These are phyloP conservation scores for Centella asiatica DNA, from an alignment of 129 eudicot genomes.

Conservation along the genomic window DNA sequence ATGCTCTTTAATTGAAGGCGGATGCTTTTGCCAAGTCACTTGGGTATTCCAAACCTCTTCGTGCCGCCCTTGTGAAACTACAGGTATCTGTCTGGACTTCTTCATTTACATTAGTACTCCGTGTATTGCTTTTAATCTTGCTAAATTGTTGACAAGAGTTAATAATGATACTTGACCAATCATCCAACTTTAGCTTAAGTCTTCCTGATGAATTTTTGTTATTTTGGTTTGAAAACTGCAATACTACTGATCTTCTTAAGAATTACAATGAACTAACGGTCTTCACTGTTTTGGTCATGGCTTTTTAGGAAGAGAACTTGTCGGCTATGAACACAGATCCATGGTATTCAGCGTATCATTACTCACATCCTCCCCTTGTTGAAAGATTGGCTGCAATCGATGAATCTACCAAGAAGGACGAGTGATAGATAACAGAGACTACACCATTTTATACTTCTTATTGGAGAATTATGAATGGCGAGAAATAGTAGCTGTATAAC, in stretches of 20 bases:
- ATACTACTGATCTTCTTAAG: too few relatives aligned
- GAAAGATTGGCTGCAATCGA: slow-evolving; percentile 93
- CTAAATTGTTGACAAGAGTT: not conserved
- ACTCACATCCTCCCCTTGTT: slow-evolving; percentile 94
- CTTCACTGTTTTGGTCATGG: slow-evolving; percentile 1
- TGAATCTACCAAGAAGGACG: slow-evolving; percentile 61
- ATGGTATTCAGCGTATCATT: slow-evolving; percentile 95
- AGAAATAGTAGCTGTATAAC: slow-evolving; percentile 9
- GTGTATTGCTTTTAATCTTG: not conserved
- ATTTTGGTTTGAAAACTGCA: too few relatives aligned
- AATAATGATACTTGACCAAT: not conserved
- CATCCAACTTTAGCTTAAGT: not conserved
- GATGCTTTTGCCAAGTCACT: slow-evolving; percentile 98
- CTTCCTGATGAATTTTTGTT: too few relatives aligned
- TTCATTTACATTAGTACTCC: not conserved
- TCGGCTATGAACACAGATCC: slow-evolving; percentile 97
- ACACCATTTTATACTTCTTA: slow-evolving; percentile 11
- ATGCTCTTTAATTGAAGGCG: slow-evolving; percentile 41
- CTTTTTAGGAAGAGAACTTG: slow-evolving; percentile 83
- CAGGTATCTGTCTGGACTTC: slow-evolving; percentile 41
- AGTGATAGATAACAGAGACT: slow-evolving; percentile 26
- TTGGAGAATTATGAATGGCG: not conserved
- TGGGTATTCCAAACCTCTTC: slow-evolving; percentile 76
- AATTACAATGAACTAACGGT: not conserved
- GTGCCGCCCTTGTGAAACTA: slow-evolving; percentile 85